Conservation (phyloP, 2,329 filamentous ascomycete genomes). For the Epichloe brachyelytri region DNA sequence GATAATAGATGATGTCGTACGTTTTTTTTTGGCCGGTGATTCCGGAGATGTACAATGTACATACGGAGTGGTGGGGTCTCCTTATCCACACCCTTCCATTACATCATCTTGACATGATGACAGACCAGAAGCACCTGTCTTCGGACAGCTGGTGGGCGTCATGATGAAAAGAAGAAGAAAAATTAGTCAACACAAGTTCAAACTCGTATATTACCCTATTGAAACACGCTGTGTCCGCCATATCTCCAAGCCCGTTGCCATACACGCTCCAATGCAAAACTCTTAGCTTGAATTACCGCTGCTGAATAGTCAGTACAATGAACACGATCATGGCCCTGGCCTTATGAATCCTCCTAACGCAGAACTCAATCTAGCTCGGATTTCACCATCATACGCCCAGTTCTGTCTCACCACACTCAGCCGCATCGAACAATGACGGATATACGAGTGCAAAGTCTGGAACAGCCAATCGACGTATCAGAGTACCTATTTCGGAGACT, state of each 20-base stretch:
- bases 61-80: background rate
- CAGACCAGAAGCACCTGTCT: background rate
- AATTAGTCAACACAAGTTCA: too few species aligned
- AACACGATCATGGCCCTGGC: too few species aligned
- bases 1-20: background rate
- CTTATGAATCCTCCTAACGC: background rate
- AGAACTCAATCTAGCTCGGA: background rate
- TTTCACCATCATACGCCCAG: background rate
- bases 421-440: constrained; percentile 16
- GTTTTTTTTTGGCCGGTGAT: background rate
- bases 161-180: too few species aligned
- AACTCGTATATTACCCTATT: too few species aligned
- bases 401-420: background rate
- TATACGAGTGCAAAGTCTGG: constrained; percentile 29
- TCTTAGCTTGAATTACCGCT: too few species aligned
- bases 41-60: too few species aligned
- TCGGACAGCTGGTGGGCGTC: background rate
- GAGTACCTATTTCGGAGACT: constrained; percentile 57
- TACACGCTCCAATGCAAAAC: too few species aligned
- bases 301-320: too few species aligned
- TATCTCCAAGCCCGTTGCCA: too few species aligned
- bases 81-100: constrained; percentile 2
- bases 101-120: constrained; percentile 6
- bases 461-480: constrained; percentile 44
- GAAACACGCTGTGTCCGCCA: too few species aligned